Percentiles rank a stretch among this genome's conserved stretches.
Conservation (phyloP, 495 filamentous ascomycete genomes). For the Trichoderma virens region DNA sequence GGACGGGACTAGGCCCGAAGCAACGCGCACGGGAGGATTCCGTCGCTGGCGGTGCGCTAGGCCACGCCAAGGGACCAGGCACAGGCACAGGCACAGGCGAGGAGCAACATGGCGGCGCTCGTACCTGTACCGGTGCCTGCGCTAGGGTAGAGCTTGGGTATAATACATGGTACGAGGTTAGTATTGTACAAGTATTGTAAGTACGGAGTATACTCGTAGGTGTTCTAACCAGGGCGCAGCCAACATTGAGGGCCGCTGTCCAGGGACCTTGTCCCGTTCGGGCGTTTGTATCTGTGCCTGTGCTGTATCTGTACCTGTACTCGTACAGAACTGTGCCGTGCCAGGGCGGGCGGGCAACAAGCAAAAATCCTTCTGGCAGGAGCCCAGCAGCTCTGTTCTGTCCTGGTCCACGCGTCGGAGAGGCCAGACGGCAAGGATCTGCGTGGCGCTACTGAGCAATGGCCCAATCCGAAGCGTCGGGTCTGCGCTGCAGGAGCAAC, state of each 20-base stretch:
- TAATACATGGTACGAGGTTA: no score
- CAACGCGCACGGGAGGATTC: not conserved
- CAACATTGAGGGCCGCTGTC: not conserved
- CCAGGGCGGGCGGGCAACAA: not conserved
- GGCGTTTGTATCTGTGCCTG: not conserved
- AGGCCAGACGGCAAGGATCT: conserved; percentile 5
- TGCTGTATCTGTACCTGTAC: not conserved
- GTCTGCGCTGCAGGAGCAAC: not conserved
- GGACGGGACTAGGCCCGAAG: not conserved
- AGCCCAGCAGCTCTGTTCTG: not conserved
- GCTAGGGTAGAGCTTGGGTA: no score
- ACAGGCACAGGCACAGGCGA: not conserved
- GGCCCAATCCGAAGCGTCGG: conserved; percentile 3
- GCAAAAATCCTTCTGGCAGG: not conserved
- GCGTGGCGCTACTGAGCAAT: not conserved
- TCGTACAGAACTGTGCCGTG: not conserved
- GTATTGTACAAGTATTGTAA: no score
- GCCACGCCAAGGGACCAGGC: not conserved
- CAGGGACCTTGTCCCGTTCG: not conserved
- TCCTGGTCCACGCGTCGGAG: conserved; percentile 1
- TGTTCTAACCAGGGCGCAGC: no score
- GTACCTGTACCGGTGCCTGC: not conserved
- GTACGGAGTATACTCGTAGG: no score
- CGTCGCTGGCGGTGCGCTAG: not conserved
- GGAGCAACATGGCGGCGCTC: no score